Base-by-base conservation (phyloP, 768 basidiomycete species). In the Leccinum incarnatum region DNA sequence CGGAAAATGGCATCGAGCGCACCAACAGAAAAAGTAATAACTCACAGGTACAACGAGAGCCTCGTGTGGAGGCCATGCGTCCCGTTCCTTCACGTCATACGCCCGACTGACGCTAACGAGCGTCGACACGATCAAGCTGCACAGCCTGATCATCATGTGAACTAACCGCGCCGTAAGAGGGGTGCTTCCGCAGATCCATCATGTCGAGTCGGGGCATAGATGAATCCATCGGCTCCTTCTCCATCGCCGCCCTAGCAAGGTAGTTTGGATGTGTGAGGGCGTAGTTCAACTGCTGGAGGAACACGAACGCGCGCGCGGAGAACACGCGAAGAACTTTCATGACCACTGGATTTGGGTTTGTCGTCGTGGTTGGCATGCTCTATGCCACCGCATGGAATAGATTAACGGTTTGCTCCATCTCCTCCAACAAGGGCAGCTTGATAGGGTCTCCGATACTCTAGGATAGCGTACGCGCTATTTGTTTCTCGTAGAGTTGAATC, bases 211-310 rank as follows among this genome's bases (percentile, higher is more conserved):
- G 69, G 15, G 72, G 70, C 23, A 75, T 63, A 32, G 74, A 78
- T 9, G 73, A 61, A 8, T 69, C 63, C 52, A 66, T 65, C 15
- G 71, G 63, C 49, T 89, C 88, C 61, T 85, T 86, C 65, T 94
- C 89, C 51, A 91, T 77, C 51, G 78, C 78, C 0, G 74, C 73
- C 63, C 87, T 87, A 1, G 88, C 85, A 15, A 97, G 81, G 65
- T 94, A 88, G 67, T 95, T 91, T 7, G 95, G 95, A 72, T 98
- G 95, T 0, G 92, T 88, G 49, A 96, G 79, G 0, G 92, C 90
- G 64, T 95, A 94, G 71, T 94, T 95, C 61, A 97, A 74, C 64
- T 94, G 90, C 67, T 94, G 93, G 1, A 97, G 78, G 25, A 96
- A 82, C 32, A 84, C 77, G n/a, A 95, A 74, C 0, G 88, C 86